Evolutionary conservation across 78 protist species (phyloP), one percentile per base, ranked within the genome.

Genomic region (Cavenderia fasciculata): DNA sequence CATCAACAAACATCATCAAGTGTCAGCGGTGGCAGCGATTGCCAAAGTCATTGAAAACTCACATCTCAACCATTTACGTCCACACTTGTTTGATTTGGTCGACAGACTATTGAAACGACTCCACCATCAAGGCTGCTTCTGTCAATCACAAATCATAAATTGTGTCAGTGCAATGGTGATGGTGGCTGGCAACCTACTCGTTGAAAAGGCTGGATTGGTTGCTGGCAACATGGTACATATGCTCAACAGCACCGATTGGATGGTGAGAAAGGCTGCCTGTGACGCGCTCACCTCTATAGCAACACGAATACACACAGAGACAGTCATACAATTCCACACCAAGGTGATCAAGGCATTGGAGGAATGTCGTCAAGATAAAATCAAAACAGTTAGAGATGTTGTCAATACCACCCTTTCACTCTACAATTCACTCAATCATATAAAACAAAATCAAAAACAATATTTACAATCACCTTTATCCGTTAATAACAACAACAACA

Each of bases 381-480:
- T 63, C 8, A 63, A 63, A n/a, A 63, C 38, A 19, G 72, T 63
- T 2, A 4, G 72, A 40, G 72, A 63, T 11, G 2, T 40, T n/a
- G 72, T 27, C 2, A 33, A 27, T 21, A 21, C 72, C 10, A 63
- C 62, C 62, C 7, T 56, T 11, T 63, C 14, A 38, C 4, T 49
- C 27, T 49, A 49, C 54, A 49, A 49, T 18, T 63, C 43, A 34
- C 25, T 63, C 59, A 52, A 52, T 23, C 10, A 52, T 23, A 52
- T 23, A 12, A 52, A 52, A 52, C 4, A 52, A 52, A 52, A 61
- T 61, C 72, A 63, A 40, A 36, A 36, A 6, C 47, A 36, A 40
- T 63, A 40, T 40, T 38, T 63, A 63, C 72, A 43, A 36, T 63
- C 72, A 38, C 72, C 72, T 36, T 49, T 49, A 49, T 49, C 54